A percentile compares a stretch with the other conserved stretches of the same genome.
Evolutionary conservation across 2,329 filamentous ascomycete genomes (phyloP).

Genomic region (Aspergillus latus): DNA sequence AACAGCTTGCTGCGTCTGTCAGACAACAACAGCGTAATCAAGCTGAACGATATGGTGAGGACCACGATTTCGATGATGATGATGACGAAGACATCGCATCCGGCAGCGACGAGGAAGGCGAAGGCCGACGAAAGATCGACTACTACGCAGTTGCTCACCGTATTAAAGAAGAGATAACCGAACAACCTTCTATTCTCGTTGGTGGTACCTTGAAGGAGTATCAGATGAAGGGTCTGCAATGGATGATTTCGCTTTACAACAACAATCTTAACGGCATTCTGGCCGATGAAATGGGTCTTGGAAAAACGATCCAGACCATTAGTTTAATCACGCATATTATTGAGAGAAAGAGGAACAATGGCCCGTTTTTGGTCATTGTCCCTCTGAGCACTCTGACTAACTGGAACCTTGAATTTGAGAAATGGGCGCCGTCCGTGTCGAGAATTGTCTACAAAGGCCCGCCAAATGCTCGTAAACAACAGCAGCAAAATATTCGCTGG

Average conservation of each 20-base stretch:
- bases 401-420: conserved; percentile 98
- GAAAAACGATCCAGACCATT: conserved; percentile 99
- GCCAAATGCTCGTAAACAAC: conserved; percentile 79
- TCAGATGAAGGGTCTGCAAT: conserved; percentile 96
- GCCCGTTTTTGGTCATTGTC: conserved; percentile 94
- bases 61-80: conserved; percentile 53
- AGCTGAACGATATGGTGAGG: conserved; percentile 73
- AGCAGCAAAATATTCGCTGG: conserved; percentile 91
- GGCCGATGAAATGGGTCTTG: conserved; percentile 98
- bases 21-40: conserved; percentile 88
- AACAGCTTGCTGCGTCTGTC: conserved; percentile 91
- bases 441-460: conserved; percentile 97
- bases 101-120: conserved; percentile 63
- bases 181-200: conserved; percentile 81
- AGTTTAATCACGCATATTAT: conserved; percentile 96
- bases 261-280: conserved; percentile 99
- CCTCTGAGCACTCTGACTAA: conserved; percentile 96
- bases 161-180: conserved; percentile 84
- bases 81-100: conserved; percentile 68
- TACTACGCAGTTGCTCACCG: conserved; percentile 98
- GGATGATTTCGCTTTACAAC: conserved; percentile 99
- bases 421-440: conserved; percentile 87
- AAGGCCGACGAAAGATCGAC: conserved; percentile 75
- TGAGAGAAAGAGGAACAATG: conserved; percentile 86
- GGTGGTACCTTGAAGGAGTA: conserved; percentile 95